Conservation (phyloP, 2,329 filamentous ascomycete genomes). For the Xylariaceae sp. region DNA sequence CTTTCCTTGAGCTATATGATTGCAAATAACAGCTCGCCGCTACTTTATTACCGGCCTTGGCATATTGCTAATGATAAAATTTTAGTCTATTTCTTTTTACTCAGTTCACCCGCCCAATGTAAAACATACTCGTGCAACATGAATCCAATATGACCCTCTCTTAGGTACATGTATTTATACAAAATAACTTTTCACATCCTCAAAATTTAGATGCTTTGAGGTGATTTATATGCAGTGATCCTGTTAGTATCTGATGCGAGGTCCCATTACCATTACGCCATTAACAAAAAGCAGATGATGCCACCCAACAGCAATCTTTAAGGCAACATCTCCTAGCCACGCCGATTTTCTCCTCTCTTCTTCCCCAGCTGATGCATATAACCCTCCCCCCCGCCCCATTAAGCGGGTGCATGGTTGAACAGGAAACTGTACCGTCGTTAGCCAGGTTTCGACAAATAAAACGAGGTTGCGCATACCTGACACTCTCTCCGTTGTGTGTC, state of each 20-base stretch:
- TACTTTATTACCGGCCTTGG: too few species aligned
- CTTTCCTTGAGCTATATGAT: too few species aligned
- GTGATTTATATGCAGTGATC: constrained; percentile 23
- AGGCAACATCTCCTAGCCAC: background rate
- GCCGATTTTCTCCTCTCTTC: background rate
- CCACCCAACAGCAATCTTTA: constrained; percentile 10
- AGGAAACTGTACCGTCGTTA: constrained; percentile 36
- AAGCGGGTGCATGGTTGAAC: constrained; percentile 42
- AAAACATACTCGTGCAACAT: constrained; percentile 9
- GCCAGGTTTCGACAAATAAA: constrained; percentile 41
- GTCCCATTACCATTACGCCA: constrained; percentile 24
- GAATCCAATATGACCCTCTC: background rate
- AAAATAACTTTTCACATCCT: constrained; percentile 12
- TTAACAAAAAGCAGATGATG: constrained; percentile 5
- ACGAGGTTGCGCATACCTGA: constrained; percentile 51
- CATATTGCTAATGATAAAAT: too few species aligned
- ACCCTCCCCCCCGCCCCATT: background rate
- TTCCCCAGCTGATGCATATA: background rate
- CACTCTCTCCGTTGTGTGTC: constrained; percentile 65
- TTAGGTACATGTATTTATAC: constrained; percentile 11
- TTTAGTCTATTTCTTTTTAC: too few species aligned
- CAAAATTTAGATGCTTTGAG: constrained; percentile 3
- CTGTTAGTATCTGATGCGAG: constrained; percentile 4
- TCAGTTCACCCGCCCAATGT: constrained; percentile 14
- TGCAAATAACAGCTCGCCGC: too few species aligned